Evolutionary conservation across 2,329 filamentous ascomycete species (phyloP).

Genomic region (Aspergillus latus): DNA sequence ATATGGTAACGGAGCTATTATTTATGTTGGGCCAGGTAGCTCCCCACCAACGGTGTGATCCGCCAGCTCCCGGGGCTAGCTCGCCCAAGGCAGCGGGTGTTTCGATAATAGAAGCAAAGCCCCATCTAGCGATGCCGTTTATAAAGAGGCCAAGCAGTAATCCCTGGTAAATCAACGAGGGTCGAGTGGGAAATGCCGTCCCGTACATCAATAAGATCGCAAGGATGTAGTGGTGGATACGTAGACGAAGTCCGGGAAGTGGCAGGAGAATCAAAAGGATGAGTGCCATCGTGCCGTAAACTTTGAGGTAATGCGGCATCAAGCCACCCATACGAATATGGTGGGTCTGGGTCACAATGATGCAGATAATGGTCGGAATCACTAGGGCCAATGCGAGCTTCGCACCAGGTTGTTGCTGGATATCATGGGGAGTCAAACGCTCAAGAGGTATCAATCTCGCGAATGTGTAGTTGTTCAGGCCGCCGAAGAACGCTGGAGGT

Average conservation of each 20-base stretch:
- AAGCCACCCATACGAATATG: slow-evolving; percentile 82
- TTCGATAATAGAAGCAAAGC: slow-evolving; percentile 84
- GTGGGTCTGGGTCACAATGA: slow-evolving; percentile 76
- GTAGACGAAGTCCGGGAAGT: slow-evolving; percentile 74
- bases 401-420: slow-evolving; percentile 85
- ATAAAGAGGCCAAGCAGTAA: slow-evolving; percentile 87
- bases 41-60: slow-evolving; percentile 45
- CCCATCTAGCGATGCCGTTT: slow-evolving; percentile 92
- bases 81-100: slow-evolving; percentile 69
- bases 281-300: slow-evolving; percentile 69
- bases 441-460: slow-evolving; percentile 84
- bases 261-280: slow-evolving; percentile 69
- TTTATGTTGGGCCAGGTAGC: slow-evolving; percentile 56
- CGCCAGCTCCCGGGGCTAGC: slow-evolving; percentile 44
- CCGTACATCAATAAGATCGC: slow-evolving; percentile 83
- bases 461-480: slow-evolving; percentile 92
- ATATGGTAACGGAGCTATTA: slow-evolving; percentile 42
- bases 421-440: slow-evolving; percentile 85
- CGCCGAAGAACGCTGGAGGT: slow-evolving; percentile 85
- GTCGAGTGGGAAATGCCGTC: slow-evolving; percentile 83
- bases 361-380: slow-evolving; percentile 65
- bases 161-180: slow-evolving; percentile 83
- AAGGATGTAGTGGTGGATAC: slow-evolving; percentile 94
- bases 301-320: slow-evolving; percentile 71
- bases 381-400: slow-evolving; percentile 78